Percentiles rank a stretch among this genome's conserved stretches.
Evolutionary conservation across 192 early-diverging fungal species (phyloP).

Genomic region (Coemansia sp.): DNA sequence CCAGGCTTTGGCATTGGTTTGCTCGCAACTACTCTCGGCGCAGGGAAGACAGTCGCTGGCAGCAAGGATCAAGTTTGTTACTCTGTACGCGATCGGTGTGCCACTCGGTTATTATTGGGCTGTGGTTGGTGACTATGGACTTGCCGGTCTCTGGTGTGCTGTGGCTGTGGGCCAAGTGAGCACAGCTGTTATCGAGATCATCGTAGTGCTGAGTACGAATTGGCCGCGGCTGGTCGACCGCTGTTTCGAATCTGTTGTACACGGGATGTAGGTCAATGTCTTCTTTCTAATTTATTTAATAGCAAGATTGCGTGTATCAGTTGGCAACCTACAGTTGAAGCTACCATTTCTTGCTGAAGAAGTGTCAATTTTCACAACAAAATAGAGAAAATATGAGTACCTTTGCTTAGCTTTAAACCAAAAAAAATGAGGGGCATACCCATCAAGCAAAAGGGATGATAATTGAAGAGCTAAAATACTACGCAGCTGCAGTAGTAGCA

Average conservation of each 20-base stretch:
- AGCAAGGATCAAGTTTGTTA: slow-evolving; percentile 52
- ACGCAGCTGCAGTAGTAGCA: neutral
- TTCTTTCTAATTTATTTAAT: neutral
- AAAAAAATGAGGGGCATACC: neutral
- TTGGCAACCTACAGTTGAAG: neutral
- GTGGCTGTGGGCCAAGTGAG: slow-evolving; percentile 46
- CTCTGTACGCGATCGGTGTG: slow-evolving; percentile 55
- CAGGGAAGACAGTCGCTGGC: slow-evolving; percentile 56
- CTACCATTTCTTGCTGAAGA: neutral
- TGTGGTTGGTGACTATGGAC: slow-evolving; percentile 52
- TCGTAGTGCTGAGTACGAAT: slow-evolving; percentile 32
- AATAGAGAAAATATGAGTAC: neutral
- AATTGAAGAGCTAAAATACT: neutral
- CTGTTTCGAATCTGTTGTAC: slow-evolving; percentile 20
- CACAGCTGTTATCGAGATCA: slow-evolving; percentile 22
- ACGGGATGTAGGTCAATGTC: neutral
- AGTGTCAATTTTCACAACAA: neutral
- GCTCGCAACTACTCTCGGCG: slow-evolving; percentile 59
- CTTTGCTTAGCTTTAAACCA: too few species aligned
- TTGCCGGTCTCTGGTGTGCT: slow-evolving; percentile 69
- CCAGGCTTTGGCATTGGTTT: slow-evolving; percentile 50
- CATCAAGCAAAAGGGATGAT: neutral
- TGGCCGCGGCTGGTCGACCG: slow-evolving; percentile 27
- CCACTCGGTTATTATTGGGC: slow-evolving; percentile 58
- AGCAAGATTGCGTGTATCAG: neutral